phyloP scores from a whole-genome alignment of 371 early-diverging fungal species.

The Mycotypha africana region DNA sequence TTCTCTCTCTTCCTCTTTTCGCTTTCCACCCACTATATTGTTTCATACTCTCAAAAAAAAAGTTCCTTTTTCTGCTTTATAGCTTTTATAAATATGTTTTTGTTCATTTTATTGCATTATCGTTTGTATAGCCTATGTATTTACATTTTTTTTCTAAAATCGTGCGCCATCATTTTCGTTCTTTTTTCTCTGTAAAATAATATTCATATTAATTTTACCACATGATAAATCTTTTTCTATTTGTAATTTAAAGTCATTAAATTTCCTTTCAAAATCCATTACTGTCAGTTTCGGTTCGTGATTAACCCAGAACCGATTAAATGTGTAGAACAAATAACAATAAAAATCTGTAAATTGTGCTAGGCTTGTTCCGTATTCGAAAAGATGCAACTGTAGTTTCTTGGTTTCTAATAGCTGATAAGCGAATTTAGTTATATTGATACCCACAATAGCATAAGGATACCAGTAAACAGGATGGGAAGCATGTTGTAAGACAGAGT shows the following conservation, averaged over 20 bases:
- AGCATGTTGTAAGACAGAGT: slow-evolving; percentile 30
- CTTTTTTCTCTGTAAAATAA: no score
- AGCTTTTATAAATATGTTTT: no score
- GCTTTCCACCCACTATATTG: no score
- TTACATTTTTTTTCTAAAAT: no score
- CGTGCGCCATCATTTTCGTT: not conserved
- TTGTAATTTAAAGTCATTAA: slow-evolving; percentile 50
- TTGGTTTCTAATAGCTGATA: slow-evolving; percentile 60
- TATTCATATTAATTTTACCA: no score
- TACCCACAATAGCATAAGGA: slow-evolving; percentile 80
- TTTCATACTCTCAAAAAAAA: no score
- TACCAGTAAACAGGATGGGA: slow-evolving; percentile 42
- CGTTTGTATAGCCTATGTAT: no score
- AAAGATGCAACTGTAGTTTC: slow-evolving; percentile 62
- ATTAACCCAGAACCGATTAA: slow-evolving; percentile 64
- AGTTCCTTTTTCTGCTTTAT: no score
- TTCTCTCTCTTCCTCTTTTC: no score
- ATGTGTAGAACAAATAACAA: slow-evolving; percentile 65
- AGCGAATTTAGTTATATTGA: slow-evolving; percentile 71
- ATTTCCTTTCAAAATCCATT: slow-evolving; percentile 72
- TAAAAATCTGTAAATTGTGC: slow-evolving; percentile 65
- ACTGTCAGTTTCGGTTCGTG: slow-evolving; percentile 53
- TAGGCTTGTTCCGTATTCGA: slow-evolving; percentile 47
- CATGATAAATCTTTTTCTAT: slow-evolving; percentile 37
- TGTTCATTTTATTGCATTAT: slow-evolving; percentile 2